A percentile compares a stretch with the other conserved stretches of the same genome.
Evolutionary conservation across 495 filamentous ascomycete genomes (phyloP).

Genomic region (Tuber microsphaerosporum): DNA sequence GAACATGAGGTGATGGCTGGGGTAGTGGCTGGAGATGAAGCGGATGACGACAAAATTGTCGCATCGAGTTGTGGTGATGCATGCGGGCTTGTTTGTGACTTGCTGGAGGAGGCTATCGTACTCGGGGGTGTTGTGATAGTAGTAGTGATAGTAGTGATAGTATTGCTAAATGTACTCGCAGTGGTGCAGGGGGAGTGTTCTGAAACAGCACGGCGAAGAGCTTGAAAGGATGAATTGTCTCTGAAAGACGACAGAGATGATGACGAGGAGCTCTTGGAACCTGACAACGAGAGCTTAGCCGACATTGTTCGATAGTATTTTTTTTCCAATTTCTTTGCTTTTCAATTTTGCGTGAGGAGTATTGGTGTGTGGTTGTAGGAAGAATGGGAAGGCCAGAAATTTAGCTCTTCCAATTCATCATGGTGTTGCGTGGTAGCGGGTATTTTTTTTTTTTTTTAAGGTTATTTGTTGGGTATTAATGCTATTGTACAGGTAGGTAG

Average conservation of each 20-base stretch:
- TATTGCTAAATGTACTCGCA: not conserved
- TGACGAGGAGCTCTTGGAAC: not conserved
- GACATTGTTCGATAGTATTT: not conserved
- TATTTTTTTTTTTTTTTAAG: not conserved
- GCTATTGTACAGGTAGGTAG: not conserved
- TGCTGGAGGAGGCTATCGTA: not conserved
- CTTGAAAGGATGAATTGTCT: not conserved
- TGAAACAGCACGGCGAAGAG: not conserved
- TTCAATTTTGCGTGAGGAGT: not conserved
- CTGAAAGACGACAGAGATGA: not conserved
- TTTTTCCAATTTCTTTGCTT: not conserved
- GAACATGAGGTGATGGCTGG: not conserved
- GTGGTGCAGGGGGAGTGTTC: not conserved
- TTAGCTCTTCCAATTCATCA: not conserved
- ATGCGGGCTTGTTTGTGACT: not conserved
- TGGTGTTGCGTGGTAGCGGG: not conserved
- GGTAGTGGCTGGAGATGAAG: not conserved
- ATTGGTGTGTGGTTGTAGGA: not conserved
- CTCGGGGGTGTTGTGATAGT: not conserved
- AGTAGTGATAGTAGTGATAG: not conserved
- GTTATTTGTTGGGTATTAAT: not conserved
- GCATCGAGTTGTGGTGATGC: not conserved
- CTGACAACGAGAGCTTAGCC: not conserved
- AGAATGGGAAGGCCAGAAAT: not conserved
- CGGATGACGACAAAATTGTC: not conserved